Evolutionary conservation across 148 eudicot genomes (phyloP).

Genomic region (Drosera capensis): DNA sequence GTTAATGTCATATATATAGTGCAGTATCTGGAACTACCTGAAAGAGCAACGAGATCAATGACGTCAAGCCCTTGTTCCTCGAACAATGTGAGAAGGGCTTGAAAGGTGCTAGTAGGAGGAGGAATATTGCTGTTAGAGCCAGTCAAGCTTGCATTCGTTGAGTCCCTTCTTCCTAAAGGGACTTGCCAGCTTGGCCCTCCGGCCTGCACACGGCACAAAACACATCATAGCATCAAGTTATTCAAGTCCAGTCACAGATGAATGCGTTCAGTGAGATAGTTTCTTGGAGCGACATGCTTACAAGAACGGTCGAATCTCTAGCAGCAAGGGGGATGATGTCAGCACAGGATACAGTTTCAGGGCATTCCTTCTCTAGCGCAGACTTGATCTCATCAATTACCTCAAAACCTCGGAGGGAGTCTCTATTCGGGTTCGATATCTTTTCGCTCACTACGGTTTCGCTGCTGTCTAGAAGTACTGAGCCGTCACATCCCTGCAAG

Average conservation of each 20-base stretch:
- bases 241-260: background rate
- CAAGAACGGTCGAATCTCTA: constrained; percentile 66
- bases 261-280: background rate
- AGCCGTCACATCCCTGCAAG: constrained; percentile 77
- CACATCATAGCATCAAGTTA: background rate
- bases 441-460: constrained; percentile 54
- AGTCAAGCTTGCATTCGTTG: constrained; percentile 55
- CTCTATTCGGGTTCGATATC: constrained; percentile 45
- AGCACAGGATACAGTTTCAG: constrained; percentile 76
- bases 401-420: constrained; percentile 70
- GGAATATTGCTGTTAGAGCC: constrained; percentile 91
- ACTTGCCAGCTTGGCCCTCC: constrained; percentile 90
- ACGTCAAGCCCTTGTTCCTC: constrained; percentile 56
- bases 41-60: constrained; percentile 77
- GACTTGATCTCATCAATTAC: constrained; percentile 70
- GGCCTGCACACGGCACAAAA: constrained; percentile 17
- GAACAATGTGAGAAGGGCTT: constrained; percentile 75
- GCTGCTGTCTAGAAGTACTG: constrained; percentile 52
- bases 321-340: constrained; percentile 60
- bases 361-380: constrained; percentile 60
- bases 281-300: constrained; percentile 11
- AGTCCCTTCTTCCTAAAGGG: constrained; percentile 79
- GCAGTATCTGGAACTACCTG: constrained; percentile 29
- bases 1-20: too few relatives aligned
- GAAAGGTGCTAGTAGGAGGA: constrained; percentile 83